A percentile compares a stretch with the other conserved stretches of the same genome.
Evolutionary conservation across 176 grass and related monocot genomes (phyloP).

Genomic region (Ananas comosus): DNA sequence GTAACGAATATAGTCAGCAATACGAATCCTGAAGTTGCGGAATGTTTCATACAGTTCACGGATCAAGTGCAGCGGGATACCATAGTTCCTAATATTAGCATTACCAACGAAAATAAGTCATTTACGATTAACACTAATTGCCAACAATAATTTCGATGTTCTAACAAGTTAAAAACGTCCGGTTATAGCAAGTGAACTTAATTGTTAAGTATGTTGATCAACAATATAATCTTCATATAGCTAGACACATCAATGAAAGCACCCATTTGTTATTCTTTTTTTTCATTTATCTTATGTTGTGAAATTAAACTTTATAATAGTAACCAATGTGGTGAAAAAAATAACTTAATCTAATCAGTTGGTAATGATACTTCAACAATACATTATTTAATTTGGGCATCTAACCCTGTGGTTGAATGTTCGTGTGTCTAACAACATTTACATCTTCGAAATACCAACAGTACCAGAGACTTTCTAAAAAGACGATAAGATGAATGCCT

Average conservation of each 20-base stretch:
- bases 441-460: background rate
- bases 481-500: background rate
- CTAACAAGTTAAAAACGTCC: no score
- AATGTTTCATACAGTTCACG: constrained; percentile 95
- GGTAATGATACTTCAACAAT: background rate
- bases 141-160: no score
- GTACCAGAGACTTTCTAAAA: background rate
- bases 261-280: no score
- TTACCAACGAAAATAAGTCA: background rate
- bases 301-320: no score
- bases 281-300: no score
- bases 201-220: no score
- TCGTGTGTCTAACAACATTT: background rate
- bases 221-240: no score
- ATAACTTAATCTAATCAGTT: background rate
- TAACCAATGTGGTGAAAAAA: no score
- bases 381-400: background rate
- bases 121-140: no score
- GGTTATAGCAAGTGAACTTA: no score
- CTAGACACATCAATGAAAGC: no score
- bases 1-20: constrained; percentile 83
- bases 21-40: constrained; percentile 72
- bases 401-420: background rate
- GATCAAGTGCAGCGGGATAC: constrained; percentile 89
- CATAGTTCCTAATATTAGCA: constrained; percentile 77